Conservation (phyloP, 345 rosid species). For the Leavenworthia alabamica region DNA sequence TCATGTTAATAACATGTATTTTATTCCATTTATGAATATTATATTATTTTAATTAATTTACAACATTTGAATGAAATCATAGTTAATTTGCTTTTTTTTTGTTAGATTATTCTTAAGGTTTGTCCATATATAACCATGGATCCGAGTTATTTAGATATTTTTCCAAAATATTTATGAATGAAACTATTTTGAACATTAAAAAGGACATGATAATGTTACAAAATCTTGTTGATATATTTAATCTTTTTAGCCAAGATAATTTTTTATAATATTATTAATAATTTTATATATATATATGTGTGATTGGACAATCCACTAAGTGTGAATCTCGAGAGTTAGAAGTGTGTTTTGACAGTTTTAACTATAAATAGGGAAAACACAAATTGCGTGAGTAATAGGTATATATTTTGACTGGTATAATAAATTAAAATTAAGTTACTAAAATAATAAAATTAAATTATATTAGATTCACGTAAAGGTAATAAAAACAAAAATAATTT, state of each 20-base stretch:
- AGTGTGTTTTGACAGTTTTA: slow-evolving; percentile 12
- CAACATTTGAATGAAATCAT: not conserved
- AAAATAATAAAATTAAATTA: not conserved
- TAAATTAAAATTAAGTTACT: not conserved
- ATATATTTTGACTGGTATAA: slow-evolving; percentile 12
- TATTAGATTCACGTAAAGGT: slow-evolving; percentile 23
- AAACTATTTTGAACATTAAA: not conserved
- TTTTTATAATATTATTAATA: no score
- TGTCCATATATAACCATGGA: not conserved
- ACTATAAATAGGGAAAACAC: not conserved
- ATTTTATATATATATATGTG: not conserved
- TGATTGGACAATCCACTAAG: slow-evolving; percentile 5
- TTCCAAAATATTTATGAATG: not conserved
- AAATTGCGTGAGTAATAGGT: slow-evolving; percentile 18
- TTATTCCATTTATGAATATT: not conserved
- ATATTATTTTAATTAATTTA: not conserved
- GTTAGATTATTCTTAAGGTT: not conserved
- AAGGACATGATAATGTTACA: not conserved
- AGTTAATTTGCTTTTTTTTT: not conserved
- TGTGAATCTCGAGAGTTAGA: slow-evolving; percentile 16
- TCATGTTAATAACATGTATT: slow-evolving; percentile 17
- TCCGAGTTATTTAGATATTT: not conserved
- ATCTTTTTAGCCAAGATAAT: not conserved
- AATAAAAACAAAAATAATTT: slow-evolving; percentile 21
- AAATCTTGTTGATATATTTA: not conserved